Evolutionary conservation across 2,329 filamentous ascomycete genomes (phyloP).

Genomic region (Chaetomium globosum): DNA sequence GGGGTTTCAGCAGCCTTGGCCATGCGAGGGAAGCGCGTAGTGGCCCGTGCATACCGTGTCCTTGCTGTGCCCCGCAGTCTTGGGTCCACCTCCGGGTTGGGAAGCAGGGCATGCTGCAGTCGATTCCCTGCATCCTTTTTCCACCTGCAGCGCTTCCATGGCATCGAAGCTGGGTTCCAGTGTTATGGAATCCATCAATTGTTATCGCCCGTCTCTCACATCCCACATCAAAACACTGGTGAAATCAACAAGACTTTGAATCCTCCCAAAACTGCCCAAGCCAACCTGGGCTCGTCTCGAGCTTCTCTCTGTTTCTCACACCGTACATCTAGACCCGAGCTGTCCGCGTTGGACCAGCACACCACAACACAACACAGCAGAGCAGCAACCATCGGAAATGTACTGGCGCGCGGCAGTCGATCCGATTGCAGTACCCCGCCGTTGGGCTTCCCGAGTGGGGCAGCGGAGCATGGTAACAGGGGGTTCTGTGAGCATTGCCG

Average conservation of each 20-base stretch:
- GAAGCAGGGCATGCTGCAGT: not conserved
- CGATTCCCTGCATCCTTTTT: not conserved
- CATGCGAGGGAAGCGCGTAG: not conserved
- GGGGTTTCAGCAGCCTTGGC: conserved; percentile 10
- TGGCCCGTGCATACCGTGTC: conserved; percentile 7
- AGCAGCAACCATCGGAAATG: conserved; percentile 24
- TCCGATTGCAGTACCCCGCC: conserved; percentile 35
- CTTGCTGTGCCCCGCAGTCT: not conserved
- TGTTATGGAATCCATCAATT: too few relatives aligned
- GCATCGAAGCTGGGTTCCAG: too few relatives aligned
- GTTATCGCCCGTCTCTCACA: not conserved
- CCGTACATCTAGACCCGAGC: conserved; percentile 15
- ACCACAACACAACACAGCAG: conserved; percentile 1
- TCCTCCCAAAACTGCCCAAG: not conserved
- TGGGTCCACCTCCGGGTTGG: not conserved
- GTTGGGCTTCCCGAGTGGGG: conserved; percentile 28
- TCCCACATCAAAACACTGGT: not conserved
- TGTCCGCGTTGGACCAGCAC: conserved; percentile 21
- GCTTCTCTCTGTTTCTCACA: conserved; percentile 9
- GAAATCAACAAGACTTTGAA: not conserved
- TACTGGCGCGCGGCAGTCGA: conserved; percentile 31
- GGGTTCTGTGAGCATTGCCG: conserved; percentile 24
- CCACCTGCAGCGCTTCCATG: not conserved
- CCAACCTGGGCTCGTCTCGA: not conserved
- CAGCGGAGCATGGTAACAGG: conserved; percentile 23